These are phyloP conservation scores for Amaranthus cruentus DNA, from an alignment of 148 eudicot genomes.

Conservation along the genomic window DNA sequence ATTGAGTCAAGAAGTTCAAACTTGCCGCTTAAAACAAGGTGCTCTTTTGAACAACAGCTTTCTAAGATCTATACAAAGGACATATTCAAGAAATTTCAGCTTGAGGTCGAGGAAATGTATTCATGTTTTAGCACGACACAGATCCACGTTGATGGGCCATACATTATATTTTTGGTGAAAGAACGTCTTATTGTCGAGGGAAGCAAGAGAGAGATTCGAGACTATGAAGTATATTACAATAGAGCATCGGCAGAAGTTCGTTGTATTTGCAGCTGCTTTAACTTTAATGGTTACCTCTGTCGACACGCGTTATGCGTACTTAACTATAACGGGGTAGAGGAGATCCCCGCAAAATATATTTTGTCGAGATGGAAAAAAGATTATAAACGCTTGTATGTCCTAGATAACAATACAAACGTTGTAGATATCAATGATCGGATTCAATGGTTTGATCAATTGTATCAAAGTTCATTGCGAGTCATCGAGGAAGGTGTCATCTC, in stretches of 20 bases:
- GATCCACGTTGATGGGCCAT: constrained; percentile 52
- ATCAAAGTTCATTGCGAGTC: constrained; percentile 62
- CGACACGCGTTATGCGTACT: constrained; percentile 70
- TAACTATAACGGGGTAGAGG: constrained; percentile 67
- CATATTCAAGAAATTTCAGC: constrained; percentile 56
- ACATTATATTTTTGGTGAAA: constrained; percentile 56
- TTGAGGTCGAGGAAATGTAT: constrained; percentile 83
- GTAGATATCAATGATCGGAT: constrained; percentile 33
- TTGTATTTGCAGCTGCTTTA: constrained; percentile 75
- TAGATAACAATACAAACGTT: constrained; percentile 29
- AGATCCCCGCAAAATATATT: constrained; percentile 63
- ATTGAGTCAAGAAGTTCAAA: constrained; percentile 47
- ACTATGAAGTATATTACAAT: constrained; percentile 64
- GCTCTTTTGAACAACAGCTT: constrained; percentile 61
- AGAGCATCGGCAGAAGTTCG: constrained; percentile 52
- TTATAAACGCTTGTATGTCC: constrained; percentile 43
- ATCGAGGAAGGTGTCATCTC: constrained; percentile 76
- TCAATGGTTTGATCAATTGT: constrained; percentile 55
- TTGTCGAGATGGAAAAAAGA: constrained; percentile 67
- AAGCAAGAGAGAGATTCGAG: constrained; percentile 53
- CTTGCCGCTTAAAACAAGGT: constrained; percentile 52
- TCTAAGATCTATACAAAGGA: constrained; percentile 59
- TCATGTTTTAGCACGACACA: constrained; percentile 74
- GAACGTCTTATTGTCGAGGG: constrained; percentile 56
- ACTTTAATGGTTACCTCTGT: constrained; percentile 68